Percentiles rank a stretch among this genome's conserved stretches.
Evolutionary conservation across 768 basidiomycete species (phyloP).

Genomic region (Cystoderma amianthinum): DNA sequence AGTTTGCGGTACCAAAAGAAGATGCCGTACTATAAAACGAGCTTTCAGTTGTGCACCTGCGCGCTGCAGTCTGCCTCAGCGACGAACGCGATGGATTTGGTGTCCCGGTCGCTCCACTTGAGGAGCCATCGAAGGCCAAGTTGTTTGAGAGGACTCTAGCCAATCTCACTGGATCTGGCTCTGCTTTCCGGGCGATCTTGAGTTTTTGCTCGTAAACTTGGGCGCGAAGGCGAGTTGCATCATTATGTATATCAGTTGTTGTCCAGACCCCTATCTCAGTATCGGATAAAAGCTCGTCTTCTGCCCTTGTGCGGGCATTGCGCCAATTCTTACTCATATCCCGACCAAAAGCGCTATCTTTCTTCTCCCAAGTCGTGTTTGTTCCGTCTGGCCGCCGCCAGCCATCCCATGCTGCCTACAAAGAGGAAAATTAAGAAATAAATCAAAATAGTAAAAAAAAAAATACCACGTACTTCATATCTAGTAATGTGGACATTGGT

Average conservation of each 20-base stretch:
- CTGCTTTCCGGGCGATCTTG: too few species aligned
- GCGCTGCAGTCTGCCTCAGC: not conserved
- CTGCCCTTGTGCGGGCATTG: conserved; percentile 15
- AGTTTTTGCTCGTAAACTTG: conserved; percentile 44
- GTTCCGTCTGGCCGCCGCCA: conserved; percentile 48
- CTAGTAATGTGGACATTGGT: too few species aligned
- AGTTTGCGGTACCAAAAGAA: too few species aligned
- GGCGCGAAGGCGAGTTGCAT: conserved; percentile 30
- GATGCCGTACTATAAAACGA: too few species aligned
- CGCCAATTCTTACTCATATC: conserved; percentile 12
- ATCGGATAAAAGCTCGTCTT: conserved; percentile 18
- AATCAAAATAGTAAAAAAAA: not conserved
- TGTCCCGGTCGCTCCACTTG: not conserved
- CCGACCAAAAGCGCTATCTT: conserved; percentile 10
- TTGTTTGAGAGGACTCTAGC: not conserved
- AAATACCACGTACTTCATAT: conserved; percentile 23
- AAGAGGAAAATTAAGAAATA: not conserved
- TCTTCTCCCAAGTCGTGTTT: conserved; percentile 45
- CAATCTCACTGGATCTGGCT: conserved; percentile 1
- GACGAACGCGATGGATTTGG: not conserved
- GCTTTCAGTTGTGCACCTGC: not conserved
- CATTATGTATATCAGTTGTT: conserved; percentile 35
- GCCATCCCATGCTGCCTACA: conserved; percentile 43
- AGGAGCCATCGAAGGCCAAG: not conserved
- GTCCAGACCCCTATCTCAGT: conserved; percentile 32